Evolutionary conservation across 75 land plant species (phyloP), one percentile per base, ranked within the genome.

Genomic region (Picea sitchensis): DNA sequence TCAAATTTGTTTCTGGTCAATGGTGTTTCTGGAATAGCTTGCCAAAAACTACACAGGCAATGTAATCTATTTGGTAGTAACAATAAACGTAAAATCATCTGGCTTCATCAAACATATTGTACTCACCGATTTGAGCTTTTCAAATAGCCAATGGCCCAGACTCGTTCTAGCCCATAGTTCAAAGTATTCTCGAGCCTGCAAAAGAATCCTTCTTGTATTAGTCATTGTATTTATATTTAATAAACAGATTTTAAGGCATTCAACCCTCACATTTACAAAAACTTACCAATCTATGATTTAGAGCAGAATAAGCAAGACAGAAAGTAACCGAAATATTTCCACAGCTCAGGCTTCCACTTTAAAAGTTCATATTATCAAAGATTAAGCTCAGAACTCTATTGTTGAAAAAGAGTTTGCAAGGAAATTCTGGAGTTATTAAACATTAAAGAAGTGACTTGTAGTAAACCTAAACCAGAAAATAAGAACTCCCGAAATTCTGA

Each of bases 111-210:
- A 47, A 77, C 1, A 75, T 61, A 51, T 51, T 51, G 56, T 51
- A 79, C 80, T 82, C 83, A 91, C 97, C 95, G 81, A 15, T 88
- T 79, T 26, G 98, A 93, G 18, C 91, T 87, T 83, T 93, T 93
- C 23, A 84, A 85, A 81, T 83, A 93, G 36, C 90, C 98, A 73
- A 95, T 80, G 20, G 92, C 84, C 98, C 98, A 95, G 54, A 93
- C 98, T 81, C 98, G 86, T 83, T 89, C 96, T 57, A 93, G 84
- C 13, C 95, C 99, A 85, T 96, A 94, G 76, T 96, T 94, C 81
- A 96, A 79, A 31, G 99, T 94, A 82, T 96, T 96, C 82, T 93
- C 96, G 32, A 95, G 85, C 78, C 98, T 95, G 89, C 58, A 78
- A 79, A 38, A 20, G 67, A 73, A 74, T 30, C 15, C 18, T 78